phyloP scores from a whole-genome alignment of 2,329 filamentous ascomycete genomes.

The Epichloe brachyelytri region DNA sequence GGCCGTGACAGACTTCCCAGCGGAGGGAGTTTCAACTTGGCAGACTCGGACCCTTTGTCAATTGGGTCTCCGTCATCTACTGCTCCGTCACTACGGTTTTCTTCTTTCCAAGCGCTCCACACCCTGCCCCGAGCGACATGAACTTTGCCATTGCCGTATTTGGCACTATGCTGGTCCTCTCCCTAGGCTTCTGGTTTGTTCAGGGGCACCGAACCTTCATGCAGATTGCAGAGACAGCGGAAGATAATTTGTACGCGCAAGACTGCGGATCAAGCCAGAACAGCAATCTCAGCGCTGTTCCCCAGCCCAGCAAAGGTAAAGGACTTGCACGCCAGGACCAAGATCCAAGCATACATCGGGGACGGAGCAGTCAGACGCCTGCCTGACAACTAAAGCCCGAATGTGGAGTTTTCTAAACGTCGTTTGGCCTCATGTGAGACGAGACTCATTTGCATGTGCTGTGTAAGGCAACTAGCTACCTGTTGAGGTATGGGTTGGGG shows the following conservation, averaged over 20 bases:
- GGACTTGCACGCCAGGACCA: not conserved
- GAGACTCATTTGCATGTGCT: too few relatives aligned
- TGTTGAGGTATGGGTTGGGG: too few relatives aligned
- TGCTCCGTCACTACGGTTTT: slow-evolving; percentile 39
- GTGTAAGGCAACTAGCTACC: too few relatives aligned
- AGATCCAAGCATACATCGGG: not conserved
- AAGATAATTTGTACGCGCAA: slow-evolving; percentile 8
- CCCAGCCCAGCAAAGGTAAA: not conserved
- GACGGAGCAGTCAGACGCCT: not conserved
- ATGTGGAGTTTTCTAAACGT: not conserved
- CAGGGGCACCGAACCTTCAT: slow-evolving; percentile 25
- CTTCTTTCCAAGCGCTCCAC: slow-evolving; percentile 36
- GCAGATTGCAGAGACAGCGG: slow-evolving; percentile 10
- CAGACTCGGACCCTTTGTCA: slow-evolving; percentile 27
- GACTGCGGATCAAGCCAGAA: slow-evolving; percentile 1
- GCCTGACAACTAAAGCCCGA: not conserved
- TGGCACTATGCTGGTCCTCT: slow-evolving; percentile 38
- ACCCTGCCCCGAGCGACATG: slow-evolving; percentile 35
- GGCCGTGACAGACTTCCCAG: slow-evolving; percentile 40
- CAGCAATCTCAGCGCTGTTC: not conserved
- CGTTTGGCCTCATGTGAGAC: not conserved
- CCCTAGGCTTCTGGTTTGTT: slow-evolving; percentile 36
- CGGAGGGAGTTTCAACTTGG: slow-evolving; percentile 31
- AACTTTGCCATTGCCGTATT: slow-evolving; percentile 46
- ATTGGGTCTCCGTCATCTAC: slow-evolving; percentile 38